These are phyloP conservation scores for Pleurotus eryngii DNA, from an alignment of 768 basidiomycete species.

Conservation along the genomic window DNA sequence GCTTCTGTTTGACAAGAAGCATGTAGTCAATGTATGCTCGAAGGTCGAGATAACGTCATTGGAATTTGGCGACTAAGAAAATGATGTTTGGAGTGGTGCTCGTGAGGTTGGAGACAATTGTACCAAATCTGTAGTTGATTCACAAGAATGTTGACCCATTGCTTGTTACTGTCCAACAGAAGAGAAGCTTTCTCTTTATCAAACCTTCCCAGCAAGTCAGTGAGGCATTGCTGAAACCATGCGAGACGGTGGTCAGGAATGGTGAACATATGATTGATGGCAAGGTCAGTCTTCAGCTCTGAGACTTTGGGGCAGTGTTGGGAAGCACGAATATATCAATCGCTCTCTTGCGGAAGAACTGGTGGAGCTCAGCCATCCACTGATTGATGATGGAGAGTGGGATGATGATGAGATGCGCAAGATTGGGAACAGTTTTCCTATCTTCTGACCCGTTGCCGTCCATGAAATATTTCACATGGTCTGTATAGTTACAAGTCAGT, in stretches of 20 bases:
- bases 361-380: constrained; percentile 16
- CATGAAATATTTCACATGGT: not conserved
- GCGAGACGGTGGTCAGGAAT: too few species aligned
- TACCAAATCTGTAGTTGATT: not conserved
- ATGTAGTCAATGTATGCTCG: not conserved
- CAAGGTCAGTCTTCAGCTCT: not conserved
- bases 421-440: not conserved
- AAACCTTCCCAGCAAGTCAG: too few species aligned
- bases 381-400: constrained; percentile 18
- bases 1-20: not conserved
- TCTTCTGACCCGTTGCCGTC: not conserved
- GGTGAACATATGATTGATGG: not conserved
- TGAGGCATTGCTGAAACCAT: too few species aligned
- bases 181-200: too few species aligned
- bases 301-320: not conserved
- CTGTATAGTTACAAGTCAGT: not conserved
- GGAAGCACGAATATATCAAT: constrained; percentile 9
- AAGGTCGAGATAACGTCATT: not conserved
- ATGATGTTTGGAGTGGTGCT: not conserved
- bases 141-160: not conserved
- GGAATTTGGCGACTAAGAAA: not conserved
- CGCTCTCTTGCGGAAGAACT: constrained; percentile 3
- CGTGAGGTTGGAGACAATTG: not conserved
- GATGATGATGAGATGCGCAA: constrained; percentile 18
- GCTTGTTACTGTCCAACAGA: too few species aligned